Conservation (phyloP, 768 basidiomycete species). For the Cubamyces lactineus region DNA sequence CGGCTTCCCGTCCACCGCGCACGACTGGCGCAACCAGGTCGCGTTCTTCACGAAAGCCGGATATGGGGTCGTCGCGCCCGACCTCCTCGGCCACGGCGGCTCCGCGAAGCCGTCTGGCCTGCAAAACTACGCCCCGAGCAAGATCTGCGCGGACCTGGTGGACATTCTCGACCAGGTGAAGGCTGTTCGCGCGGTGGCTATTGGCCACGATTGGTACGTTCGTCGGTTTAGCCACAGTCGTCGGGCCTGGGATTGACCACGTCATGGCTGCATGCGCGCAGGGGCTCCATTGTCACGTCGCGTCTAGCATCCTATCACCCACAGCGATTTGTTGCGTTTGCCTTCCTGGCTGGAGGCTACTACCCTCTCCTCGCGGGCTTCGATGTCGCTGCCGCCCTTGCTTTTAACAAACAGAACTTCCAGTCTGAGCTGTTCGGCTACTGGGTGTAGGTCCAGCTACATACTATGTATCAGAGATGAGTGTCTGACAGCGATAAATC, state of each 20-base stretch:
- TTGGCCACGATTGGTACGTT: constrained; percentile 43
- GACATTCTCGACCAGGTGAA: constrained; percentile 39
- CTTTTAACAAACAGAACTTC: constrained; percentile 31
- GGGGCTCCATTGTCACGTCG: constrained; percentile 42
- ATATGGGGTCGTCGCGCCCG: constrained; percentile 49
- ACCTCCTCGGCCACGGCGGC: constrained; percentile 50
- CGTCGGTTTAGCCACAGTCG: background rate
- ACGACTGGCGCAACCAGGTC: constrained; percentile 47
- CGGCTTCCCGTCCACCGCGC: constrained; percentile 47
- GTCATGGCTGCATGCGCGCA: constrained; percentile 16
- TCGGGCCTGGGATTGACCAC: background rate
- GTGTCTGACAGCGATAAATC: background rate
- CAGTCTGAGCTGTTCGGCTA: constrained; percentile 48
- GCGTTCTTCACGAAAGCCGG: constrained; percentile 43
- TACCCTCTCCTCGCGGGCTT: constrained; percentile 32
- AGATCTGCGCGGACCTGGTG: constrained; percentile 36
- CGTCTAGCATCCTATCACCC: constrained; percentile 43
- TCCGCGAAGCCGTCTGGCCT: constrained; percentile 46
- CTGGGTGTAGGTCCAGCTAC: constrained; percentile 36
- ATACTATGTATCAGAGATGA: no score
- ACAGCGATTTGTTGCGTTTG: constrained; percentile 46
- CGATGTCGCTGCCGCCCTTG: constrained; percentile 34
- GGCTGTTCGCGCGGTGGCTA: constrained; percentile 33
- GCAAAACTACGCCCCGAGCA: constrained; percentile 31
- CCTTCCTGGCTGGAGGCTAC: constrained; percentile 42